Evolutionary conservation across 345 rosid genomes (phyloP), one percentile per base, ranked within the genome.

Genomic region (Gossypium arboreum): DNA sequence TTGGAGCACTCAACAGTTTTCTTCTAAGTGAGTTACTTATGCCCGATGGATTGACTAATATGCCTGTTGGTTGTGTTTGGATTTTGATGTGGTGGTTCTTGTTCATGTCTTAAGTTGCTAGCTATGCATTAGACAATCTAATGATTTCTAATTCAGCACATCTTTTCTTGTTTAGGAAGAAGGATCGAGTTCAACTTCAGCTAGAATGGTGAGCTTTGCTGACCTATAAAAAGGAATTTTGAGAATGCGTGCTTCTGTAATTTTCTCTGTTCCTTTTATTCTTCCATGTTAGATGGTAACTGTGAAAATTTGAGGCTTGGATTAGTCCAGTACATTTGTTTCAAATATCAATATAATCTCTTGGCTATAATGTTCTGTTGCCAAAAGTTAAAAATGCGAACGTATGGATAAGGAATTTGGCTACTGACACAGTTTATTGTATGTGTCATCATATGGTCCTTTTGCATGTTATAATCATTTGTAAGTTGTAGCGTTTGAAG

Each of bases 191-290:
- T 67, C 93, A 87, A 78, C 84, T 84, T 83, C 98, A 91, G 81
- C 90, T 93, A 22, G 98, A 93, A 78, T 75, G 87, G 98, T 93
- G 84, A 90, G 94, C 69, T 44, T 75, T 39, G 61, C 73, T 55
- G 69, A 59, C 50, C 48, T 24, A 44, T 52, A 47, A 54, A 79
- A 67, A 47, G 45, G 73, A 57, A 43, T 65, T 66, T 66, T 58
- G 18, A 48, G 66, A 44, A 68, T 64, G 55, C 39, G 22, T 45
- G 39, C 48, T 56, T 58, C 25, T 56, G n/a, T 41, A 34, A 3
- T 56, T 71, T 71, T 20, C 6, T n/a, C 9, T 56, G 4, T 41
- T 43, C 20, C 20, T 12, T 20, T 39, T 20, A 22, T 43, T 48
- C 25, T 68, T 48, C 34, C 41, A 25, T 27, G 44, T 51, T 50